Evolutionary conservation across 2,329 filamentous ascomycete genomes (phyloP), one percentile per base, ranked within the genome.

Genomic region (Cladophialophora bantiana): DNA sequence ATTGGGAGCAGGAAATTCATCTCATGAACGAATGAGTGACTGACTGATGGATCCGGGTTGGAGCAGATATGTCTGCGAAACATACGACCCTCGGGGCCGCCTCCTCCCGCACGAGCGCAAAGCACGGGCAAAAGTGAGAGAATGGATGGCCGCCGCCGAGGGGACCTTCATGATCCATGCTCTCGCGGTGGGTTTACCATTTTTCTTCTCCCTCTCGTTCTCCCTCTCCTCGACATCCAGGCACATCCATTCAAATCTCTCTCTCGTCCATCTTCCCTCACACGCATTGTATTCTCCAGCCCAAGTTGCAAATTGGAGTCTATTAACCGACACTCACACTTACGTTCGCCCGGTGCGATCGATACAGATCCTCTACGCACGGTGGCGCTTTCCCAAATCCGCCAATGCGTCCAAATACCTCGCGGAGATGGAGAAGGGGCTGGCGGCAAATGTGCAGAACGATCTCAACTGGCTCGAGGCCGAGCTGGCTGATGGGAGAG

Each of bases 61-160:
- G 13, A 7, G 34, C 53, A 82, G 81, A 70, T 84, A 83, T 62
- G 74, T 84, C 15, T 79, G 77, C 73, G 81, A 83, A 56, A 80
- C 73, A 1, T 84, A 83, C 72, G 81, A 84, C 65, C 76, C 71
- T 7, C 42, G 73, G 6, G 68, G 76, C 40, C 75, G 73, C 18
- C 70, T 84, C 4, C 73, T 83, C 6, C 79, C 81, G 2, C 65
- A 71, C 5, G 74, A 79, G 59, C 70, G 74, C 3, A 67, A 73
- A 5, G 67, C 75, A 4, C 76, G 80, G 38, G 73, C 77, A 61
- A 76, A 79, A 62, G 75, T 78, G 6, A 74, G 78, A 7, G 76
- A 82, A 72, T 83, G 79, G 78, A 73, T 83, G 7, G 79, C 83
- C 67, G 81, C 82, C 0, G 75, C 82, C 6, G 82, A 85, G 76